Evolutionary conservation across 495 filamentous ascomycete species (phyloP).

Genomic region (Penicillium silybi): DNA sequence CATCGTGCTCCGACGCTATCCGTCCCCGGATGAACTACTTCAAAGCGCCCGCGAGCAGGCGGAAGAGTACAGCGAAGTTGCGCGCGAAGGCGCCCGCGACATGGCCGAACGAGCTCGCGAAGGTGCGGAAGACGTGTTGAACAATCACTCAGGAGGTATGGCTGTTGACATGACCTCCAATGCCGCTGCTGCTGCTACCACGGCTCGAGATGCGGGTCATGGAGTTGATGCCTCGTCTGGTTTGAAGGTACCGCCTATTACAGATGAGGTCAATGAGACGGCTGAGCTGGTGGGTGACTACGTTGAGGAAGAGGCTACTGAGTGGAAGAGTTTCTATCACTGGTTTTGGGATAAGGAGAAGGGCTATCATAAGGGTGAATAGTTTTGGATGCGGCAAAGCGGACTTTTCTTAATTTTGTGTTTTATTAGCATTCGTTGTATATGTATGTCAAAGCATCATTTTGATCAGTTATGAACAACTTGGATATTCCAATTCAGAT

Average conservation of each 20-base stretch:
- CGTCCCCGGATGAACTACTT: constrained; percentile 41
- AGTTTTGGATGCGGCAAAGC: neutral
- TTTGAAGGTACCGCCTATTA: constrained; percentile 13
- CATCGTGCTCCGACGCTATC: constrained; percentile 36
- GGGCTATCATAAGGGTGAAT: constrained; percentile 8
- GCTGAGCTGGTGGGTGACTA: constrained; percentile 47
- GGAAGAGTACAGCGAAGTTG: constrained; percentile 42
- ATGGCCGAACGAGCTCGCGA: constrained; percentile 31
- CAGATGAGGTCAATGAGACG: constrained; percentile 39
- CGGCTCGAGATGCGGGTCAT: constrained; percentile 3
- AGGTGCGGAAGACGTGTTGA: constrained; percentile 24
- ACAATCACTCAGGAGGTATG: constrained; percentile 23
- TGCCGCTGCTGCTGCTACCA: constrained; percentile 8
- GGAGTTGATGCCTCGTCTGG: constrained; percentile 24
- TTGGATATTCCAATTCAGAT: neutral
- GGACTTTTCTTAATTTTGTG: neutral
- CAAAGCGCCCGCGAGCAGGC: constrained; percentile 40
- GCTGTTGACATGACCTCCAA: constrained; percentile 36
- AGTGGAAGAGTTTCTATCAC: constrained; percentile 44
- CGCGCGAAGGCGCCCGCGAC: constrained; percentile 40
- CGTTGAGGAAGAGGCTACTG: constrained; percentile 41
- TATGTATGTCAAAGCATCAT: neutral
- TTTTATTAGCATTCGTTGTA: neutral
- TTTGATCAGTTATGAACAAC: neutral
- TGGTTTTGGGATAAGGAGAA: constrained; percentile 43